Evolutionary conservation across 2,329 filamentous ascomycete genomes (phyloP), one percentile per base, ranked within the genome.

Genomic region (Ambrosiella cleistominuta): DNA sequence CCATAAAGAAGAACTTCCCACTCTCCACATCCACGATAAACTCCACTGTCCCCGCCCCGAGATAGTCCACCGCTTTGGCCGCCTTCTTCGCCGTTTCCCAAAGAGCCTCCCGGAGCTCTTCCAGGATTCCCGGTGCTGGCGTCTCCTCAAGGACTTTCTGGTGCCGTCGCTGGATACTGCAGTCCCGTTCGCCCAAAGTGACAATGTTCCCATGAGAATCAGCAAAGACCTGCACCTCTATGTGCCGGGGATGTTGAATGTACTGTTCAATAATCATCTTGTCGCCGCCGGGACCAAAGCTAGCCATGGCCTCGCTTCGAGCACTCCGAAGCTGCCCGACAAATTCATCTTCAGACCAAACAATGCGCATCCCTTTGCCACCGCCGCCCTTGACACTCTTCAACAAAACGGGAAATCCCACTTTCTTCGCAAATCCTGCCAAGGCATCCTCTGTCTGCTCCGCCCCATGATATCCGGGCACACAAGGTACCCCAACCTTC

Each of bases 91-190:
- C 74, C 80, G 81, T 76, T 68, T 80, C 73, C 81, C 81, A 85
- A 4, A 85, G 71, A 62, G 83, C 80, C 53, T 77, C 72, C 38
- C 80, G 71, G 39, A 79, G 80, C 13, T 67, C 72, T 27, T 79
- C 74, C 55, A 79, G 76, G 15, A 85, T 70, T 62, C 80, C 73
- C 2, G 88, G 88, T 12, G 86, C 88, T 0, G 89, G 89, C 2
- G 85, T 89, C 69, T 95, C 89, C 68, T 95, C 89, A 19, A 95
- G 77, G 47, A 95, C 86, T 71, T 95, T 95, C 68, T 95, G 89
- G 66, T 95, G 88, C 45, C 89, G 74, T 62, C 89, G 74, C 70
- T 95, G 89, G 11, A 95, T 78, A 56, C 86, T 91, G 70, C 89
- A 95, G 68, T 95, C 89, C 58, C 89, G 76, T 71, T 95, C 89